Conservation (phyloP, 257 asterid species). For the Craterostigma plantagineum region DNA sequence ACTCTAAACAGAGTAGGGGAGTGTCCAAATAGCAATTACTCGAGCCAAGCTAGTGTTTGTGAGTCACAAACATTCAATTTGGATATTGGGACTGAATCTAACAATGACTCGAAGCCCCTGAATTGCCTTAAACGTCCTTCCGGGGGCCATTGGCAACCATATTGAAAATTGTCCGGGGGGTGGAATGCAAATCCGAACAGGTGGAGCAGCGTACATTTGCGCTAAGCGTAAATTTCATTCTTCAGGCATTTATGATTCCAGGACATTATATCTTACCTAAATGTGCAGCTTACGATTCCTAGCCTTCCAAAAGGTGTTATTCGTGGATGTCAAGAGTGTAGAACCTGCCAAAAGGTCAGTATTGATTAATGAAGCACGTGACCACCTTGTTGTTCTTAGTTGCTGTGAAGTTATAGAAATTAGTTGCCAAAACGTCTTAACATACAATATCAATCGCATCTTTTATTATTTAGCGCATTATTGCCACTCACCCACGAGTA, state of each 20-base stretch:
- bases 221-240: not conserved
- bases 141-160: slow-evolving; percentile 33
- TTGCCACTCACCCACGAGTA: no score
- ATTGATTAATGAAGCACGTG: slow-evolving; percentile 5
- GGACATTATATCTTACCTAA: not conserved
- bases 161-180: slow-evolving; percentile 41
- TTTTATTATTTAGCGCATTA: not conserved
- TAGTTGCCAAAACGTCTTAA: no score
- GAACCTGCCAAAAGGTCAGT: slow-evolving; percentile 67
- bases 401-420: not conserved
- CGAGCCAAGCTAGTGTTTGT: slow-evolving; percentile 20
- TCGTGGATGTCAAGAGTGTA: slow-evolving; percentile 80
- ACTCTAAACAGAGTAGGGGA: slow-evolving; percentile 37
- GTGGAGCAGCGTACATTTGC: slow-evolving; percentile 13
- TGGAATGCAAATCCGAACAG: slow-evolving; percentile 56
- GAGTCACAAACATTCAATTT: slow-evolving; percentile 17
- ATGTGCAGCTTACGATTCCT: slow-evolving; percentile 7
- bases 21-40: slow-evolving; percentile 16
- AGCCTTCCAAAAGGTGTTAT: slow-evolving; percentile 69
- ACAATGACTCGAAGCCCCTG: slow-evolving; percentile 22
- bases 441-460: not conserved
- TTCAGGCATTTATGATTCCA: not conserved
- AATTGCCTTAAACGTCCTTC: slow-evolving; percentile 40
- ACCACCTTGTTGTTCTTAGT: not conserved
- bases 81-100: slow-evolving; percentile 23